phyloP scores from a whole-genome alignment of 345 rosid species.

The Camelina laxa region DNA sequence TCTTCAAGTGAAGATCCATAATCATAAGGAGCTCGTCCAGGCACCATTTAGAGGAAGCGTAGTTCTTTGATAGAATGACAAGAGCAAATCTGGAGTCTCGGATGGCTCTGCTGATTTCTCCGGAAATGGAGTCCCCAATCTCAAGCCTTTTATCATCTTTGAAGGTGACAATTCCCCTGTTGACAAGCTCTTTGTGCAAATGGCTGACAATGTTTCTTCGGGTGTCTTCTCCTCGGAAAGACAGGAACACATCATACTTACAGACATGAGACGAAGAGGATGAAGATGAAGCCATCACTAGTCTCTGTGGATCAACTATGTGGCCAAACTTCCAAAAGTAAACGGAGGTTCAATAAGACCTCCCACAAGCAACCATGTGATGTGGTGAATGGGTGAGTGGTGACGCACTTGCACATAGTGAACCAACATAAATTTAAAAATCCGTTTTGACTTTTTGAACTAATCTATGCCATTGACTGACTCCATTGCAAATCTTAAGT shows the following conservation, averaged over 20 bases:
- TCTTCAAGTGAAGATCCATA: background rate
- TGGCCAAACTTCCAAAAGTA: no score
- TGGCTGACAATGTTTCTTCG: conserved; percentile 4
- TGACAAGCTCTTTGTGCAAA: background rate
- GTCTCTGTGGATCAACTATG: no score
- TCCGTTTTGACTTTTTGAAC: no score
- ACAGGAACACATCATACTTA: conserved; percentile 11
- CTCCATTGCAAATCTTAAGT: no score
- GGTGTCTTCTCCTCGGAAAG: conserved; percentile 15
- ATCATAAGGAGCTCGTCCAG: conserved; percentile 18
- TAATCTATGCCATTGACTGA: no score
- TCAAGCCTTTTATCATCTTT: conserved; percentile 1
- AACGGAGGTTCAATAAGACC: no score
- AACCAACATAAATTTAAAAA: no score
- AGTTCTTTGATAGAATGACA: conserved; percentile 11
- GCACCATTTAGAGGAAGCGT: conserved; percentile 20
- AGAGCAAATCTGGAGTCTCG: conserved; percentile 5
- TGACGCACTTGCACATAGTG: no score
- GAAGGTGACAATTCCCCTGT: background rate
- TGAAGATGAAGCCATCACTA: conserved; percentile 5
- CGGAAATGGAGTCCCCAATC: background rate
- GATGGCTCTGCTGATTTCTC: background rate
- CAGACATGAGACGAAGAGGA: background rate
- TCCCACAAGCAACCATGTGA: no score
- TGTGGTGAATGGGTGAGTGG: no score